Percentiles rank a stretch among this genome's conserved stretches.
phyloP scores from a whole-genome alignment of 352 stramenopile genomes.

The Pythium guiyangense region DNA sequence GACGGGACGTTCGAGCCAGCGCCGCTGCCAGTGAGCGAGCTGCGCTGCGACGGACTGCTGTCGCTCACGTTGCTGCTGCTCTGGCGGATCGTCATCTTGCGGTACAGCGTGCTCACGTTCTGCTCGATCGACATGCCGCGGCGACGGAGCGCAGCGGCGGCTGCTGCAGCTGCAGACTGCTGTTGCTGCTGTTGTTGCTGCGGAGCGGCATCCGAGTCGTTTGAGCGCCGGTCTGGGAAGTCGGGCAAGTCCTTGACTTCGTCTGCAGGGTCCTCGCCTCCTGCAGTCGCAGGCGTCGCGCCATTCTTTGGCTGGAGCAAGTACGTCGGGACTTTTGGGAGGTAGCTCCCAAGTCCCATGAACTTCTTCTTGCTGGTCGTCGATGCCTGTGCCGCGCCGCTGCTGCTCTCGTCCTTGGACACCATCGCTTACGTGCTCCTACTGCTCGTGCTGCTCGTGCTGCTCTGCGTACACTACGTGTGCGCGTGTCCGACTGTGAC shows the following conservation, averaged over 20 bases:
- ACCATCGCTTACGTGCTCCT: conserved; percentile 26
- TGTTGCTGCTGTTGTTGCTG: conserved; percentile 8
- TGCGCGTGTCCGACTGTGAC: neutral
- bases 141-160: conserved; percentile 24
- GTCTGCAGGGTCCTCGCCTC: conserved; percentile 16
- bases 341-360: conserved; percentile 39
- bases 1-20: conserved; percentile 13
- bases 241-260: conserved; percentile 43
- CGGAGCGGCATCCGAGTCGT: neutral
- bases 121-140: conserved; percentile 54
- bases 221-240: conserved; percentile 16
- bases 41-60: conserved; percentile 7
- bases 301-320: conserved; percentile 30
- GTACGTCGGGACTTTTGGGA: conserved; percentile 57
- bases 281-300: neutral
- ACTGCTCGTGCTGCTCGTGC: conserved; percentile 1
- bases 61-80: conserved; percentile 28
- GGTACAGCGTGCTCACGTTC: conserved; percentile 43
- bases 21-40: conserved; percentile 19
- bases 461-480: neutral
- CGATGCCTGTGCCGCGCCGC: conserved; percentile 4
- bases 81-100: conserved; percentile 48
- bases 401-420: conserved; percentile 30
- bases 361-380: conserved; percentile 38
- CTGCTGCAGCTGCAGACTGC: conserved; percentile 25